These are phyloP conservation scores for Verbascum thapsus DNA, from an alignment of 257 asterid species.

Conservation along the genomic window DNA sequence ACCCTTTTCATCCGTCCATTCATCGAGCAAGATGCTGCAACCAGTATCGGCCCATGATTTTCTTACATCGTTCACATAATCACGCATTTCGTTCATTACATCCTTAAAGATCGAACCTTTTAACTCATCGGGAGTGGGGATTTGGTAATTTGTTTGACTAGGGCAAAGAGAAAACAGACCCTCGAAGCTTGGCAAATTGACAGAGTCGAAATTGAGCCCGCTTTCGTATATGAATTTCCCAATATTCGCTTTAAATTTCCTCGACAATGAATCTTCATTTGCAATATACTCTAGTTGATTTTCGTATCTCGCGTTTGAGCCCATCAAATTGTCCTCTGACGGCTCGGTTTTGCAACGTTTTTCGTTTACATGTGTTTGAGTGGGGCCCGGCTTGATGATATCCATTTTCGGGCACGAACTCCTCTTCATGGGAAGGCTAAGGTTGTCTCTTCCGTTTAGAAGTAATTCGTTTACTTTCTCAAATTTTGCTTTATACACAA, in stretches of 20 bases:
- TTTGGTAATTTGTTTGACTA: slow-evolving; percentile 9
- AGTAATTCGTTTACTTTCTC: slow-evolving; percentile 30
- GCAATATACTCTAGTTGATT: slow-evolving; percentile 4
- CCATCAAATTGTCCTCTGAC: slow-evolving; percentile 15
- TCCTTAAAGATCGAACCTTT: slow-evolving; percentile 58
- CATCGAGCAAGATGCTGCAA: slow-evolving; percentile 65
- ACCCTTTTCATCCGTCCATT: slow-evolving; percentile 47
- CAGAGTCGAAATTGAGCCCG: slow-evolving; percentile 40
- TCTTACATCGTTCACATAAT: slow-evolving; percentile 33
- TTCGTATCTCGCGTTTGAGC: background rate
- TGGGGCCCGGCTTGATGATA: slow-evolving; percentile 7
- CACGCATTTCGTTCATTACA: slow-evolving; percentile 37
- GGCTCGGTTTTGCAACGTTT: slow-evolving; percentile 24
- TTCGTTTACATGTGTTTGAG: slow-evolving; percentile 16
- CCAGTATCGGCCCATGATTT: slow-evolving; percentile 56
- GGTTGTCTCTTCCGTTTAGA: slow-evolving; percentile 24
- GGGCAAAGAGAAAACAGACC: slow-evolving; percentile 35
- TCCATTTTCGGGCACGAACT: slow-evolving; percentile 11
- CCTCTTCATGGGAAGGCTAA: slow-evolving; percentile 36
- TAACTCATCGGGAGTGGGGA: slow-evolving; percentile 54
- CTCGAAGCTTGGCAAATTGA: slow-evolving; percentile 44
- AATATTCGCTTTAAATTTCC: slow-evolving; percentile 32
- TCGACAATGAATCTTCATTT: background rate
- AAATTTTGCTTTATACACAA: slow-evolving; percentile 27
- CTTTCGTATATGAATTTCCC: slow-evolving; percentile 55